Evolutionary conservation across 31 red algal genomes (phyloP).

Genomic region (Endocladia muricata): DNA sequence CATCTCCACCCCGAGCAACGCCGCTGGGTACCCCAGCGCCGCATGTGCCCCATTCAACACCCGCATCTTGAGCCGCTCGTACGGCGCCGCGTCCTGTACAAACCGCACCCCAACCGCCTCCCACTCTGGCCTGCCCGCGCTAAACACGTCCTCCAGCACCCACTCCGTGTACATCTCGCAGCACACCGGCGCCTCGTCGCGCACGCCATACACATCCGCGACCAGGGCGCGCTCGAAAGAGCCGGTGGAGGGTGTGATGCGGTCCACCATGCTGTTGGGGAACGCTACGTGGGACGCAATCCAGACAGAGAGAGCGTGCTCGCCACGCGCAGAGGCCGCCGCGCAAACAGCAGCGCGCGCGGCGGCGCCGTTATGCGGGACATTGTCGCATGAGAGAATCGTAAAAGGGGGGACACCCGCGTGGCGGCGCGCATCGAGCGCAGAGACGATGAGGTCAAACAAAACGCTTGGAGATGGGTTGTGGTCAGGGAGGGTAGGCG

Average conservation of each 20-base stretch:
- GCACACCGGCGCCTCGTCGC: conserved; percentile 37
- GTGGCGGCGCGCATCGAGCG: conserved; percentile 17
- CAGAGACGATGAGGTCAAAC: conserved; percentile 31
- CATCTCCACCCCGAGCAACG: conserved; percentile 11
- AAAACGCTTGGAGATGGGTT: conserved; percentile 16
- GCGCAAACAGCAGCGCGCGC: neutral
- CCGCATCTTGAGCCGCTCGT: conserved; percentile 48
- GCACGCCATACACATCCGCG: neutral
- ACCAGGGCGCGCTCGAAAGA: neutral
- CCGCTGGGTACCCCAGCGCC: conserved; percentile 23
- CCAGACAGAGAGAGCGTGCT: conserved; percentile 4
- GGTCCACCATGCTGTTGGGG: conserved; percentile 56
- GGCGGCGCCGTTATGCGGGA: conserved; percentile 44
- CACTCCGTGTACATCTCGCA: conserved; percentile 49
- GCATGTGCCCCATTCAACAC: conserved; percentile 59
- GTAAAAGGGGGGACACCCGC: conserved; percentile 19
- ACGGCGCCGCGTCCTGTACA: conserved; percentile 24
- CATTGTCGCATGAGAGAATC: conserved; percentile 59
- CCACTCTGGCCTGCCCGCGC: conserved; percentile 14
- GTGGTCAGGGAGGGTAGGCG: neutral
- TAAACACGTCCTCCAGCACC: conserved; percentile 43
- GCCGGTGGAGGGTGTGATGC: conserved; percentile 42
- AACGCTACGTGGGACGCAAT: conserved; percentile 16
- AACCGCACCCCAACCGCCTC: conserved; percentile 27
- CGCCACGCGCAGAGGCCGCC: conserved; percentile 4